These are phyloP conservation scores for Diutina sp. DNA, from an alignment of 1,139 yeast species.

Conservation along the genomic window DNA sequence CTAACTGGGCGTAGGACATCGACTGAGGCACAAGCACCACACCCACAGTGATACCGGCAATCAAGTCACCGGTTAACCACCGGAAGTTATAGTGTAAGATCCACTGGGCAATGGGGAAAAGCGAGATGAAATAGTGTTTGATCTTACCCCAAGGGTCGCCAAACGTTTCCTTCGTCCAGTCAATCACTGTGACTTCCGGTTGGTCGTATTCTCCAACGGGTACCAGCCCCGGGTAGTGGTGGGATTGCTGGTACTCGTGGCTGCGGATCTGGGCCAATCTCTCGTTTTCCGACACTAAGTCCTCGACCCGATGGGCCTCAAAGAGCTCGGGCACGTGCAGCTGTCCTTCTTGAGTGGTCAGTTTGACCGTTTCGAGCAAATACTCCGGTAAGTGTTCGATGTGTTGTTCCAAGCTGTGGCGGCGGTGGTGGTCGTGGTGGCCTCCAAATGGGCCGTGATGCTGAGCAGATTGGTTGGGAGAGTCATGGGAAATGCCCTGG, in stretches of 20 bases:
- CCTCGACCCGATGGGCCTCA: neutral
- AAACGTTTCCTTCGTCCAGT: constrained; percentile 26
- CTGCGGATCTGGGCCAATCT: neutral
- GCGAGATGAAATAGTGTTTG: constrained; percentile 37
- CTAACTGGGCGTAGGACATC: constrained; percentile 88
- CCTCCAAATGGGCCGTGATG: neutral
- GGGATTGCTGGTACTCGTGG: neutral
- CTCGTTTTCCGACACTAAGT: neutral
- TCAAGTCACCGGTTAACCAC: constrained; percentile 75
- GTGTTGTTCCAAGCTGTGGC: neutral
- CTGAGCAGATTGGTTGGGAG: too few relatives aligned
- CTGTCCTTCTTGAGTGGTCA: neutral
- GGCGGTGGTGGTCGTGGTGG: neutral
- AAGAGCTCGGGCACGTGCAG: neutral
- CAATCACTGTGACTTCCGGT: constrained; percentile 29
- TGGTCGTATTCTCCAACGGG: constrained; percentile 30
- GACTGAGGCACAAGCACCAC: constrained; percentile 90
- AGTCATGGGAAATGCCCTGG: too few relatives aligned
- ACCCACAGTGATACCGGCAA: constrained; percentile 91
- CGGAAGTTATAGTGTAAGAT: constrained; percentile 65
- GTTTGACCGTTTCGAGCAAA: neutral
- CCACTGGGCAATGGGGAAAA: constrained; percentile 78
- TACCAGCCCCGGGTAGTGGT: constrained; percentile 5
- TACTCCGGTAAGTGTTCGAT: neutral
- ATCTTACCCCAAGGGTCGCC: constrained; percentile 27